Conservation (phyloP, 2,329 filamentous ascomycete species). For the Penicillium oxalicum region DNA sequence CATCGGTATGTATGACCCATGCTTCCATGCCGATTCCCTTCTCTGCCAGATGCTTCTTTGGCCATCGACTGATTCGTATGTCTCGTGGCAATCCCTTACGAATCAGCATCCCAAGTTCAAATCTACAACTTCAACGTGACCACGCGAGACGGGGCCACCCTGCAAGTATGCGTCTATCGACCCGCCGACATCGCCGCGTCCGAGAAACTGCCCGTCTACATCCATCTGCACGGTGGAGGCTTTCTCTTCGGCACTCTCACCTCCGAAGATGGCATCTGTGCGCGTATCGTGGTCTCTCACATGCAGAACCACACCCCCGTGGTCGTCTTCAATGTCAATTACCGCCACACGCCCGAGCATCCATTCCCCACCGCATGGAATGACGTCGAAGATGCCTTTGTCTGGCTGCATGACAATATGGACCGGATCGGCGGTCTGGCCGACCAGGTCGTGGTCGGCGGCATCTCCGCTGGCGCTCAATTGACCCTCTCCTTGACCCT, state of each 20-base stretch:
- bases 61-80: too few species aligned
- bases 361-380: constrained; percentile 48
- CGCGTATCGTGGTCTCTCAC: constrained; percentile 39
- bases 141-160: constrained; percentile 41
- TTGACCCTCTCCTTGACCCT: constrained; percentile 40
- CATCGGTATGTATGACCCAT: constrained; percentile 16
- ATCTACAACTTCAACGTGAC: constrained; percentile 36
- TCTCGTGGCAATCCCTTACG: too few species aligned
- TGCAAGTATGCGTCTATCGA: constrained; percentile 47
- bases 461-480: constrained; percentile 46
- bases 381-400: constrained; percentile 50
- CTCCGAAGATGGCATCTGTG: constrained; percentile 50
- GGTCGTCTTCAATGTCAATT: constrained; percentile 52
- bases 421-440: constrained; percentile 36
- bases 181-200: constrained; percentile 27
- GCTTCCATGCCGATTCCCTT: not conserved
- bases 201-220: constrained; percentile 43
- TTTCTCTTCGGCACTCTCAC: constrained; percentile 51
- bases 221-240: constrained; percentile 53
- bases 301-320: constrained; percentile 22
- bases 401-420: constrained; percentile 48
- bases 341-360: constrained; percentile 54
- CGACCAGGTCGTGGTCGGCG: constrained; percentile 41
- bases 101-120: constrained; percentile 24
- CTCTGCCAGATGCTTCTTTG: too few species aligned